Evolutionary conservation across 192 early-diverging fungal genomes (phyloP).

Genomic region (Piromyces sp.): DNA sequence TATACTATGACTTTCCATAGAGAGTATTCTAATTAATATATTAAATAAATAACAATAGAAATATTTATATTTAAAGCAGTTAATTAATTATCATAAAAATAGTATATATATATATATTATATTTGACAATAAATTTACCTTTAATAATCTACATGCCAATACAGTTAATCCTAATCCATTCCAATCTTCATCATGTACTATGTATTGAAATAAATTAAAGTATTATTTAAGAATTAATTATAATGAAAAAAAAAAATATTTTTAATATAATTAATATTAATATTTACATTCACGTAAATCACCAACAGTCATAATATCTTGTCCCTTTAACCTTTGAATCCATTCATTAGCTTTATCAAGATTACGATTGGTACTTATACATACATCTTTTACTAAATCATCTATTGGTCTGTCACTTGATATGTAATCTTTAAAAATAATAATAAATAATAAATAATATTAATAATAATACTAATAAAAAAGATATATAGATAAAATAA

Average conservation of each 20-base stretch:
- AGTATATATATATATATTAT: too few species aligned
- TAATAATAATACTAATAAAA: too few species aligned
- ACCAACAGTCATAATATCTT: conserved; percentile 65
- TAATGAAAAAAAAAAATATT: too few species aligned
- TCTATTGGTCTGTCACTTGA: conserved; percentile 42
- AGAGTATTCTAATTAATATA: background rate
- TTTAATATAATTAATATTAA: too few species aligned
- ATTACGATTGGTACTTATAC: conserved; percentile 40
- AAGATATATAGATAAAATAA: too few species aligned
- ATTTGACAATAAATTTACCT: too few species aligned
- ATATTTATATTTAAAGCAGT: too few species aligned
- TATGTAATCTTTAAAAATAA: conserved; percentile 11
- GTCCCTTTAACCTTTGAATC: conserved; percentile 40
- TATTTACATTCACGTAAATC: conserved; percentile 33
- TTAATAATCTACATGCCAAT: background rate
- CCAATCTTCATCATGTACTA: conserved; percentile 56
- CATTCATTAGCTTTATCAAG: conserved; percentile 56
- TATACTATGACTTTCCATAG: background rate
- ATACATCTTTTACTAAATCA: conserved; percentile 52
- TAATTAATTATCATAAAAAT: too few species aligned
- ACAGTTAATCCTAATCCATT: conserved; percentile 12
- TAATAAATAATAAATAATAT: background rate
- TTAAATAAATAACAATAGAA: background rate
- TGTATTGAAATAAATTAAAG: too few species aligned
- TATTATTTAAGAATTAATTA: too few species aligned